A percentile compares a stretch with the other conserved stretches of the same genome.
Conservation (phyloP, 805 yeast species). For the Barnettozyma sucrosica region DNA sequence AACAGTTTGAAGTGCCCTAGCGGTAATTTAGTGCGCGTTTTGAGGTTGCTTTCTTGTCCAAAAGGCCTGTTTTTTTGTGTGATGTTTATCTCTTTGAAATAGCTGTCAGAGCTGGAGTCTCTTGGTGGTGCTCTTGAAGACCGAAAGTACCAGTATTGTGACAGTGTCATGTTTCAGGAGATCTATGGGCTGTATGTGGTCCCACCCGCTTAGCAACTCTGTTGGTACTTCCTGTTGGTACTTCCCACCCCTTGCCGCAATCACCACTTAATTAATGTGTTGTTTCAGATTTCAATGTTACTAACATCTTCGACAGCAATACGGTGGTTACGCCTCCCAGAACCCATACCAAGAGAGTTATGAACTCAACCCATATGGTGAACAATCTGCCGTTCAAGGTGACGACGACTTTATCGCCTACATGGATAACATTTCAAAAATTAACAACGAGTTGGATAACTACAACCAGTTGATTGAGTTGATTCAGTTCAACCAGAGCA, state of each 20-base stretch:
- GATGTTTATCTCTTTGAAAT: not conserved
- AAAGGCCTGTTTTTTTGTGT: not conserved
- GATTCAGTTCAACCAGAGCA: constrained; percentile 64
- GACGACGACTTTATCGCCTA: constrained; percentile 55
- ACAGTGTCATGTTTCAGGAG: not conserved
- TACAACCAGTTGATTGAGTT: constrained; percentile 65
- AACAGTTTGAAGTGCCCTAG: not conserved
- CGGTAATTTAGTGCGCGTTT: not conserved
- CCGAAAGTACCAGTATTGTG: not conserved
- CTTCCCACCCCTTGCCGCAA: too few relatives aligned
- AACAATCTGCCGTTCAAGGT: constrained; percentile 12
- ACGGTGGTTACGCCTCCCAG: constrained; percentile 21
- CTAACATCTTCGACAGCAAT: constrained; percentile 6
- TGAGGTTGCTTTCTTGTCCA: too few relatives aligned
- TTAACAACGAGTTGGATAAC: constrained; percentile 64
- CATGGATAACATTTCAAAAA: constrained; percentile 61
- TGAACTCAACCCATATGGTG: constrained; percentile 14
- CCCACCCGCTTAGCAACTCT: too few relatives aligned
- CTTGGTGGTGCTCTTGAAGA: not conserved
- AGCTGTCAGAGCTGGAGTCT: not conserved
- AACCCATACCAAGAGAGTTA: constrained; percentile 24
- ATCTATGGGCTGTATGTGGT: too few relatives aligned
- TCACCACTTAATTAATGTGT: too few relatives aligned
- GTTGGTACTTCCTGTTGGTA: too few relatives aligned
- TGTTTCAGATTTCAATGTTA: not conserved